phyloP scores from a whole-genome alignment of 2,329 filamentous ascomycete genomes.

The Talaromyces sp. region DNA sequence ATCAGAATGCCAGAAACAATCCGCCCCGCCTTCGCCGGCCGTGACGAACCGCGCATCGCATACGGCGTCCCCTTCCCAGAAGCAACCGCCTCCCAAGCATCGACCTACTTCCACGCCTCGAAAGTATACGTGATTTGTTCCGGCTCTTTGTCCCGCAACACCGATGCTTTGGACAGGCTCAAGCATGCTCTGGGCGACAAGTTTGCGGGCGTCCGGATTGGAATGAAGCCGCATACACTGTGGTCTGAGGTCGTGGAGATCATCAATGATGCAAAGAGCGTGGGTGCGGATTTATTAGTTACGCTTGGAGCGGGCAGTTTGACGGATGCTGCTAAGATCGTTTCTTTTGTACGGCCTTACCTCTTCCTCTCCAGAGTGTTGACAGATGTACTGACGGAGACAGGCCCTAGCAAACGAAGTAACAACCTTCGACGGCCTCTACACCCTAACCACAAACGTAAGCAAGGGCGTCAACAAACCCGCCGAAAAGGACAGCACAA shows the following conservation, averaged over 20 bases:
- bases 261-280: conserved; percentile 40
- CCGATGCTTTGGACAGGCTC: conserved; percentile 46
- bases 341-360: conserved; percentile 42
- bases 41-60: conserved; percentile 44
- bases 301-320: conserved; percentile 57
- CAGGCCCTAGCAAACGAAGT: conserved; percentile 52
- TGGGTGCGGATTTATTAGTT: conserved; percentile 51
- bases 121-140: conserved; percentile 55
- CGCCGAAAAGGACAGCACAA: conserved; percentile 27
- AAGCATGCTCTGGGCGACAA: conserved; percentile 42
- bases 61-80: conserved; percentile 50
- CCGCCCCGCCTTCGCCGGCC: conserved; percentile 39
- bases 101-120: conserved; percentile 45
- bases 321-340: conserved; percentile 58
- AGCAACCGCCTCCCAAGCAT: conserved; percentile 48
- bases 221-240: conserved; percentile 56
- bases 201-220: conserved; percentile 49
- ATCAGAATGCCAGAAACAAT: conserved; percentile 35
- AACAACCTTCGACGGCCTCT: conserved; percentile 40
- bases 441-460: conserved; percentile 31
- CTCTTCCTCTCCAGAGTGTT: not conserved
- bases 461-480: conserved; percentile 19
- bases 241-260: conserved; percentile 55
- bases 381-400: not conserved
- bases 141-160: conserved; percentile 49